phyloP scores from a whole-genome alignment of 2,329 filamentous ascomycete genomes.

The Lachnellula arida region DNA sequence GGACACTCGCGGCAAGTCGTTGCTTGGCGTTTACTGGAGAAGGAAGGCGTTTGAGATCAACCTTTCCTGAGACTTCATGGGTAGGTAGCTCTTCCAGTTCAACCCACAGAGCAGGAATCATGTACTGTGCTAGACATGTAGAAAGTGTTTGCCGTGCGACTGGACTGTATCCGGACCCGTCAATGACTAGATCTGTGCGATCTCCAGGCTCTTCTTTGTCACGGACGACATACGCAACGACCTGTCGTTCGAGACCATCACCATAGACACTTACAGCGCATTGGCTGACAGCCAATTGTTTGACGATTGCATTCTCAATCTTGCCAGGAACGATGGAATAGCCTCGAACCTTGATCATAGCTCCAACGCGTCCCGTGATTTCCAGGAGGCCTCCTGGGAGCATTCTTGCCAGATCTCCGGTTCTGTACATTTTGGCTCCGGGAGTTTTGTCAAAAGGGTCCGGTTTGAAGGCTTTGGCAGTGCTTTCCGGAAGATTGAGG shows the following conservation, averaged over 20 bases:
- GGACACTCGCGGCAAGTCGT: slow-evolving; percentile 27
- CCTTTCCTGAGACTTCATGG: slow-evolving; percentile 74
- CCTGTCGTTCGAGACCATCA: slow-evolving; percentile 68
- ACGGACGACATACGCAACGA: slow-evolving; percentile 71
- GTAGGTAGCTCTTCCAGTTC: slow-evolving; percentile 67
- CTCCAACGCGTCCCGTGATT: slow-evolving; percentile 80
- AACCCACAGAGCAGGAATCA: slow-evolving; percentile 78
- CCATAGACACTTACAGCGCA: slow-evolving; percentile 71
- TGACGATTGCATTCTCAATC: slow-evolving; percentile 62
- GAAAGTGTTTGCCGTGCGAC: slow-evolving; percentile 61
- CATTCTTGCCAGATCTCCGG: slow-evolving; percentile 81
- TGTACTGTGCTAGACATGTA: slow-evolving; percentile 70
- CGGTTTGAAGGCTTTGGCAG: slow-evolving; percentile 63
- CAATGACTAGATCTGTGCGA: slow-evolving; percentile 59
- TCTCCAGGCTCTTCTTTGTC: slow-evolving; percentile 56
- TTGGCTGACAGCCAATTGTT: slow-evolving; percentile 63
- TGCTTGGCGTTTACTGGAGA: slow-evolving; percentile 53
- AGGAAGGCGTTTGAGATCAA: slow-evolving; percentile 67
- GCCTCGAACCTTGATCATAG: slow-evolving; percentile 85
- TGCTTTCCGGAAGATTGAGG: slow-evolving; percentile 73
- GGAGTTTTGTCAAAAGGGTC: slow-evolving; percentile 58
- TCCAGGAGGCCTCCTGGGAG: slow-evolving; percentile 76
- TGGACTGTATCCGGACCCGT: slow-evolving; percentile 67
- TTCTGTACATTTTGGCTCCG: slow-evolving; percentile 71
- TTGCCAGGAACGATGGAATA: slow-evolving; percentile 85